Percentiles rank a stretch among this genome's conserved stretches.
Conservation (phyloP, 116 monocot genomes). For the Trichopus zeylanicus region DNA sequence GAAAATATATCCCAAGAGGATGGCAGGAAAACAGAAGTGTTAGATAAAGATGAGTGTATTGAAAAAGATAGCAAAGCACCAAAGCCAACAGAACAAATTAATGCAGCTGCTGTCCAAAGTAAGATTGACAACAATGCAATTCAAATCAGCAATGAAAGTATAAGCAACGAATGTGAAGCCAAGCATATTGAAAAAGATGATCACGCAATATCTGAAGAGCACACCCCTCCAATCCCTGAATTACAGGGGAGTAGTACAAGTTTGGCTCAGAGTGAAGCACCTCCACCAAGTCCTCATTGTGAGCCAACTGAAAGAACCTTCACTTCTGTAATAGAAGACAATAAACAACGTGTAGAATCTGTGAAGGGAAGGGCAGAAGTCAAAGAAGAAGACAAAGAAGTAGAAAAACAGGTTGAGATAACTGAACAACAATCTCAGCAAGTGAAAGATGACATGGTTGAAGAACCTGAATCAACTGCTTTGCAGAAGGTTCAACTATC, state of each 20-base stretch:
- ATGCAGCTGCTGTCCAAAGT: neutral
- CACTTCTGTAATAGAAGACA: too few species aligned
- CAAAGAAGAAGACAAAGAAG: neutral
- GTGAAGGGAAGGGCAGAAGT: conserved; percentile 2
- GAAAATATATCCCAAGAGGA: conserved; percentile 7
- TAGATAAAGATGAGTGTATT: neutral
- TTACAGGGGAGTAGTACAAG: neutral
- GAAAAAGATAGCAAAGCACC: neutral
- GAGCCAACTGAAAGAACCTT: conserved; percentile 4
- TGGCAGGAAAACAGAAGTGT: neutral
- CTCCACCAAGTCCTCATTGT: neutral
- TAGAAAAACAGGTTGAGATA: conserved; percentile 1
- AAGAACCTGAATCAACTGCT: conserved; percentile 3
- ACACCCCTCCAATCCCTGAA: conserved; percentile 3
- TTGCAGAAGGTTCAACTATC: conserved; percentile 12
- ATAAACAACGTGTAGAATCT: too few species aligned
- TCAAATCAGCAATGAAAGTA: neutral
- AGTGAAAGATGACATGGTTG: conserved; percentile 3
- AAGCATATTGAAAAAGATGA: neutral
- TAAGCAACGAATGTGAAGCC: conserved; percentile 1
- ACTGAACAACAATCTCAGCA: conserved; percentile 1
- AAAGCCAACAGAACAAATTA: conserved; percentile 1
- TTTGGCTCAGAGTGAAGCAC: neutral
- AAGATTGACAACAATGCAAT: conserved; percentile 4
- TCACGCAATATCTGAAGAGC: conserved; percentile 4